Percentiles rank a stretch among this genome's conserved stretches.
Conservation (phyloP, 108 stramenopile genomes). For the Cyclostephanos invisitatus region DNA sequence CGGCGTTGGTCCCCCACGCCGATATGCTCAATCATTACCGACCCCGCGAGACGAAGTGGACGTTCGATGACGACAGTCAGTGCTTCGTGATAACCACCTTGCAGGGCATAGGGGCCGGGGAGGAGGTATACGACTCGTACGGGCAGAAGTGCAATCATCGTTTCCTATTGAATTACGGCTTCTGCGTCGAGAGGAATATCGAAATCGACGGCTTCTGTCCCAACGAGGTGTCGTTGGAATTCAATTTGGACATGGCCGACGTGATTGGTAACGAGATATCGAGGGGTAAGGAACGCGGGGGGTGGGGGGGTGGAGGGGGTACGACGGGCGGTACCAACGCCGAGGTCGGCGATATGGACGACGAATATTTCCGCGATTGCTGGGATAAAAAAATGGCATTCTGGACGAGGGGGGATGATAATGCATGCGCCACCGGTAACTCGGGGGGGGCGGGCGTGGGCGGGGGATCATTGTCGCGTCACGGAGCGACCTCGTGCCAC, state of each 20-base stretch:
- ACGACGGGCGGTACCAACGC: not conserved
- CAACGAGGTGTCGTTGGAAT: slow-evolving; percentile 94
- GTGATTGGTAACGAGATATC: slow-evolving; percentile 46
- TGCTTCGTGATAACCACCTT: slow-evolving; percentile 98
- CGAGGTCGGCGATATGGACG: not conserved
- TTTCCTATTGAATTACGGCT: slow-evolving; percentile 99
- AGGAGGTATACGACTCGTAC: slow-evolving; percentile 98
- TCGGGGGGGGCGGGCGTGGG: too few species aligned
- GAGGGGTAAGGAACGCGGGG: not conserved
- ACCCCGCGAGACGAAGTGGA: slow-evolving; percentile 99
- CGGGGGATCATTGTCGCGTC: not conserved
- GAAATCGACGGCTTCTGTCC: slow-evolving; percentile 98
- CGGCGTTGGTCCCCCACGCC: slow-evolving; percentile 97
- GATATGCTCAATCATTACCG: slow-evolving; percentile 99
- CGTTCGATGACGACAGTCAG: slow-evolving; percentile 94
- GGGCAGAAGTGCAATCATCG: slow-evolving; percentile 99
- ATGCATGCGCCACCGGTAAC: slow-evolving; percentile 12
- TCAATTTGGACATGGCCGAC: slow-evolving; percentile 65
- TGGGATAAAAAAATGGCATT: slow-evolving; percentile 77
- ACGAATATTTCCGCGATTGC: slow-evolving; percentile 2
- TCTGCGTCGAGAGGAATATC: slow-evolving; percentile 96
- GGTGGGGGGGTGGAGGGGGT: slow-evolving; percentile 3
- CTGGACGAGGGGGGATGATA: slow-evolving; percentile 86
- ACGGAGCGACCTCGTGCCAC: slow-evolving; percentile 3
- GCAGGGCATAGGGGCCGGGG: slow-evolving; percentile 72